Evolutionary conservation across 495 filamentous ascomycete genomes (phyloP).

Genomic region (Bathelium albidoporum): DNA sequence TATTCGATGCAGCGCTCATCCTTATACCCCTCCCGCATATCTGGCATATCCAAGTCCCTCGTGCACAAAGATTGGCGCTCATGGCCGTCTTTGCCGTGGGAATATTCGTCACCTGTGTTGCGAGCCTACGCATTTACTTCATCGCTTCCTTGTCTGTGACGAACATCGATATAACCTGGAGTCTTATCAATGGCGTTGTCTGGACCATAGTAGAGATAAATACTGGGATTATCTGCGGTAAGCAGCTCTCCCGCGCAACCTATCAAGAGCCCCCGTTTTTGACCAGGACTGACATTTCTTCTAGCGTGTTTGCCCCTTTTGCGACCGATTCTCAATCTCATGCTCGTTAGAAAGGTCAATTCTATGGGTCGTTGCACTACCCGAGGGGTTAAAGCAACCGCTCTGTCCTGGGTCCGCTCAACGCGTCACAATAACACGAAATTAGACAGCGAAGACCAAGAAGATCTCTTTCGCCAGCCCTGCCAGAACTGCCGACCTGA

Average conservation of each 20-base stretch:
- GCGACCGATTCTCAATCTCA: neutral
- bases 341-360: neutral
- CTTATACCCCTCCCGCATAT: constrained; percentile 9
- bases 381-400: neutral
- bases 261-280: neutral
- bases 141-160: neutral
- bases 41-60: constrained; percentile 6
- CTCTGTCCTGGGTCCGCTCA: neutral
- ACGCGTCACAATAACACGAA: neutral
- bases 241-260: neutral
- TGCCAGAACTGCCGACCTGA: neutral
- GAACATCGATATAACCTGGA: neutral
- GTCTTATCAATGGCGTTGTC: neutral
- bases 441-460: neutral
- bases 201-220: constrained; percentile 1
- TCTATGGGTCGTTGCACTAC: neutral
- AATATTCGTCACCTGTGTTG: neutral
- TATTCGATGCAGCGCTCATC: constrained; percentile 8
- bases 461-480: neutral
- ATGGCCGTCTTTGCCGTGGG: constrained; percentile 5
- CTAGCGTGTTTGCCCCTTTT: neutral
- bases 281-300: neutral
- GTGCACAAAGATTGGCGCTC: neutral
- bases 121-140: neutral
- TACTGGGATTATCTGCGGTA: constrained; percentile 8